Conservation (phyloP, 768 basidiomycete genomes). For the Tylopilus balloui region DNA sequence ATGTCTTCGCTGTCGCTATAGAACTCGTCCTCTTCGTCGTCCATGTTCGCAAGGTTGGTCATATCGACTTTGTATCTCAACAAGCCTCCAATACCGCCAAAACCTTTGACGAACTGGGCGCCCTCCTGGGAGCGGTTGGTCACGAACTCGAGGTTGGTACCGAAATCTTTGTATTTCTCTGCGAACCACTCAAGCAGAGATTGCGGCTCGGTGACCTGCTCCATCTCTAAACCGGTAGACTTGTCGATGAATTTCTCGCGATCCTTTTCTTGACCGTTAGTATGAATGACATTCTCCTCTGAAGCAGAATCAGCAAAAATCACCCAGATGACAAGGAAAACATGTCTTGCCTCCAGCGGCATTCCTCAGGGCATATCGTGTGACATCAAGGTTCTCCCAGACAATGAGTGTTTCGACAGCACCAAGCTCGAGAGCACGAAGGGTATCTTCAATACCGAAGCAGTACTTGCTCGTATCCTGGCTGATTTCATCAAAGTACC, state of each 20-base stretch:
- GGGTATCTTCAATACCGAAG: conserved; percentile 95
- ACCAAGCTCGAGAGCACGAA: conserved; percentile 94
- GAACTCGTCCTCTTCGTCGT: conserved; percentile 84
- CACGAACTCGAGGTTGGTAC: conserved; percentile 92
- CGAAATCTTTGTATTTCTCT: conserved; percentile 97
- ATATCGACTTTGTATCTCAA: conserved; percentile 98
- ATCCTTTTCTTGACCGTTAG: conserved; percentile 85
- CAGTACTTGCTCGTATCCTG: conserved; percentile 95
- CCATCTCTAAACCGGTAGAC: conserved; percentile 94
- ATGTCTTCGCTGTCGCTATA: conserved; percentile 71
- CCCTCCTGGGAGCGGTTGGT: conserved; percentile 97
- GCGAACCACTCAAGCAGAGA: conserved; percentile 97
- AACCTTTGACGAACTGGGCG: conserved; percentile 96
- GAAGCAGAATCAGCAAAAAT: conserved; percentile 4
- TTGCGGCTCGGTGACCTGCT: conserved; percentile 75
- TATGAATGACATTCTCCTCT: conserved; percentile 84
- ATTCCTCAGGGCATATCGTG: conserved; percentile 83
- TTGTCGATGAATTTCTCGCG: conserved; percentile 95
- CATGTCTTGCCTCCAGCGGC: conserved; percentile 72
- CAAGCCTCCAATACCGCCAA: conserved; percentile 95
- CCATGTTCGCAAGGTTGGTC: conserved; percentile 64
- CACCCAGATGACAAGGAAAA: not conserved
- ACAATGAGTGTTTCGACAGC: conserved; percentile 96
- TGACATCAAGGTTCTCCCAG: conserved; percentile 96
- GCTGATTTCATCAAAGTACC: conserved; percentile 99